Base-by-base conservation (phyloP, 2,329 filamentous ascomycete species). In the Penicillium paneum region DNA sequence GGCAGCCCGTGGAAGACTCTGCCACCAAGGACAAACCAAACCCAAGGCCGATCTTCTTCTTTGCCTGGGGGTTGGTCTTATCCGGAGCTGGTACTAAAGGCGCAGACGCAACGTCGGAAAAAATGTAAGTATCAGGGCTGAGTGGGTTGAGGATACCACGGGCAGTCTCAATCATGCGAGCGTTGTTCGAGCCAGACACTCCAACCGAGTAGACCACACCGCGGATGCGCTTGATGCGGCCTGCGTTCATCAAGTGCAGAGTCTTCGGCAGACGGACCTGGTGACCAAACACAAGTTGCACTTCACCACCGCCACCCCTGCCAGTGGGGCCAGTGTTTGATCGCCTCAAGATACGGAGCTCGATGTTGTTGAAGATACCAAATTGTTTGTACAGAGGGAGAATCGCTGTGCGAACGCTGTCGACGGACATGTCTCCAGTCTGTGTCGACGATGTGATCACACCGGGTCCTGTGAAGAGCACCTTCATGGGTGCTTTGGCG, bases 201-300 rank as follows among this genome's bases (percentile, higher is more conserved):
- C 95, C 94, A 0, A 90, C 91, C 52, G 89, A 89, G 74, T 97
- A 99, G 44, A 94, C 92, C 40, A 99, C 94, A 55, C 94, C 94
- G 53, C 93, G 83, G 62, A 99, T 89, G 64, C 86, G 85, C 81
- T 91, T 93, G 66, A 99, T 88, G 52, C 90, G 81, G 8, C 94
- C 94, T 0, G 92, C 85, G 59, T 84, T 89, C 64, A 95, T 81
- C 52, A 97, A 76, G 74, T 99, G 94, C 70, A 99, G 78, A 35
- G 94, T 99, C 78, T 96, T 96, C 11, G 94, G 94, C 48, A 97
- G 78, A 35, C 93, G 85, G 12, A 99, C 88, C 75, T 99, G 94
- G 71, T 93, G 92, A 19, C 90, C 91, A 69, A 97, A 97, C 8
- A 92, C 82, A 55, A 99, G 78, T 74, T 97, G 92, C n/a, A 99